These are phyloP conservation scores for Cutaneotrichosporon dermatis DNA, from an alignment of 1,284 basidiomycete genomes.

Conservation along the genomic window DNA sequence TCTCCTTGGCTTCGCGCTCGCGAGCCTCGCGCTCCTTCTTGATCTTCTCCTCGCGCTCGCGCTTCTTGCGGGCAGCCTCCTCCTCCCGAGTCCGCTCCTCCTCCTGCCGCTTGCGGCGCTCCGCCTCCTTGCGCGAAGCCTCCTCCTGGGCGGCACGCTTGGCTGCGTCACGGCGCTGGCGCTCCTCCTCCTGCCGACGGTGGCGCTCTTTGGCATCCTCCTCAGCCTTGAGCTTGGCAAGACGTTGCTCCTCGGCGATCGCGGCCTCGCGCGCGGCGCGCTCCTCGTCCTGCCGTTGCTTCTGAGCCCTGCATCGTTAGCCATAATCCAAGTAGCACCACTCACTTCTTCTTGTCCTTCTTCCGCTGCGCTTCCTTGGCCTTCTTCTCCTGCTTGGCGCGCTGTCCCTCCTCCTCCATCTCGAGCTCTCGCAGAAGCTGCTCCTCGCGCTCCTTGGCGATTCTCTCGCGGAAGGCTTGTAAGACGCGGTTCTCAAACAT, in stretches of 20 bases:
- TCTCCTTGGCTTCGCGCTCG: constrained; percentile 50
- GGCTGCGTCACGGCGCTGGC: constrained; percentile 64
- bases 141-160: constrained; percentile 76
- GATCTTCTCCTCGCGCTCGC: constrained; percentile 64
- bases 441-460: constrained; percentile 83
- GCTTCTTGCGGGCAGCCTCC: constrained; percentile 58
- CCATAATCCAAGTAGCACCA: not conserved
- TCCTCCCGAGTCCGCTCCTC: constrained; percentile 53
- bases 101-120: constrained; percentile 52
- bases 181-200: constrained; percentile 68
- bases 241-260: constrained; percentile 73
- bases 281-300: constrained; percentile 87
- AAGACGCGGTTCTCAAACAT: constrained; percentile 99
- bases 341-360: constrained; percentile 58
- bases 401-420: constrained; percentile 74
- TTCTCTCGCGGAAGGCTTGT: constrained; percentile 82
- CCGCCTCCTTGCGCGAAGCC: constrained; percentile 53
- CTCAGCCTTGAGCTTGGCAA: constrained; percentile 61
- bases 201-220: constrained; percentile 62
- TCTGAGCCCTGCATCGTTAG: constrained; percentile 65
- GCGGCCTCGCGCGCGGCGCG: constrained; percentile 72
- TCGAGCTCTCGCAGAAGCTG: constrained; percentile 84
- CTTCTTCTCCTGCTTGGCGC: constrained; percentile 87
- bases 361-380: constrained; percentile 96
- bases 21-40: constrained; percentile 52